Evolutionary conservation across 139 green algal genomes (phyloP), one percentile per base, ranked within the genome.

Genomic region (Axilococcus clingmanii): DNA sequence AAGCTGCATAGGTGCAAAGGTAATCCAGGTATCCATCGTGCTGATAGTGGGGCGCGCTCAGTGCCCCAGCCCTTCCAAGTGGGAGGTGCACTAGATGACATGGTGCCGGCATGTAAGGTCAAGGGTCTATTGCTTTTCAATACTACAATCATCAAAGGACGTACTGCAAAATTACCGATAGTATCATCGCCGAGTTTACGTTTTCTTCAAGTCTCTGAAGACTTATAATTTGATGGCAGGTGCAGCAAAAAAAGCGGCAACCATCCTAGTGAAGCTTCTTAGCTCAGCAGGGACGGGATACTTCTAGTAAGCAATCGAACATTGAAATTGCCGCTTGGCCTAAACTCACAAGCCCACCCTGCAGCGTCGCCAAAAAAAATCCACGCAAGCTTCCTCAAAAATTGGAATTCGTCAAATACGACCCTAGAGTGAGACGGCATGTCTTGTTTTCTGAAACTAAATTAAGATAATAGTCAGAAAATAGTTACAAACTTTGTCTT

Each of bases 381-480:
- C 82, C 82, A 0, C 57, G 70, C n/a, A 85, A 69, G 20, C 28
- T 56, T 27, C 68, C 68, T 8, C 40, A 67, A 16, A 85, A 85
- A 55, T 54, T 87, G 28, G 63, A 83, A 35, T 83, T 89, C 38
- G 30, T 78, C 1, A 91, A 89, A 60, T 91, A 91, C 48, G 82
- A 91, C 55, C 82, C 82, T 6, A 54, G 55, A 4, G 82, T 89
- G 23, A 37, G 48, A 28, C 55, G 64, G 17, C 82, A 91, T 43
- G 83, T 92, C 24, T 71, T 91, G 1, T 91, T 91, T 46, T 64
- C 62, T 3, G 82, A 91, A 46, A 78, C 70, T 8, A 91, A 92
- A 59, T 52, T 91, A 19, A 69, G 63, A 51, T 82, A 48, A 71
- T 48, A n/a, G n/a, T n/a, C n/a, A n/a, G n/a, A 38, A 38, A 12